Base-by-base conservation (phyloP, 2,329 filamentous ascomycete genomes). In the Cladorrhinum sp. region DNA sequence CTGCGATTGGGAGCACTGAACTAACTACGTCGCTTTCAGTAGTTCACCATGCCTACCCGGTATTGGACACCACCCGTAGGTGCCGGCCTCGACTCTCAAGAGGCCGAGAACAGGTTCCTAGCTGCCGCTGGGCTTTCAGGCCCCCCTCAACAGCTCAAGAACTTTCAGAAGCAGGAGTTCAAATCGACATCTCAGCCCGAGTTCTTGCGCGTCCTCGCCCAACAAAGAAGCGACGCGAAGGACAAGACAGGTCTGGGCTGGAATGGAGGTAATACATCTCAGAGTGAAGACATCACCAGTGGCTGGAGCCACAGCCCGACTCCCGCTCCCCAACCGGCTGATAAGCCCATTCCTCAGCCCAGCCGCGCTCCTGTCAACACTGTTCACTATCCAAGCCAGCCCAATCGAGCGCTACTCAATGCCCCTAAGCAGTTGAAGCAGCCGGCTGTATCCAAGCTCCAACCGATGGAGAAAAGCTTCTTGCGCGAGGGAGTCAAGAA, bases 11-110 rank as follows among this genome's bases (percentile, higher is more conserved):
- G 16, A 13, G 2, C 16, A 45, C n/a, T 32, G 29, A 12, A 45
- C n/a, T 45, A 45, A 45, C 41, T 45, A 13, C 16, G 8, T 22
- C 16, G 7, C n/a, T n/a, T 22, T 18, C 20, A 45, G 41, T 45
- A 45, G 2, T n/a, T n/a, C 20, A 55, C 16, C 32, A 55, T 55
- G 52, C 32, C 32, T n/a, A 22, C 27, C 8, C 51, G 36, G 18
- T 6, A 20, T n/a, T 29, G 25, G 16, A 25, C 51, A 20, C n/a
- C 10, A 16, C 7, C 6, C 38, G n/a, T n/a, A n/a, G n/a, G n/a
- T 51, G n/a, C 5, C 16, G 22, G 48, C 22, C 18, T 60, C 16
- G 58, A 60, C 24, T 52, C 58, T 10, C 2, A n/a, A 22, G 58
- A 60, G 32, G 8, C 29, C 2, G 24, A 53, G 20, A 29, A 7